These are phyloP conservation scores for Phytophthora tubulina DNA, from an alignment of 352 stramenopile species.

Conservation along the genomic window DNA sequence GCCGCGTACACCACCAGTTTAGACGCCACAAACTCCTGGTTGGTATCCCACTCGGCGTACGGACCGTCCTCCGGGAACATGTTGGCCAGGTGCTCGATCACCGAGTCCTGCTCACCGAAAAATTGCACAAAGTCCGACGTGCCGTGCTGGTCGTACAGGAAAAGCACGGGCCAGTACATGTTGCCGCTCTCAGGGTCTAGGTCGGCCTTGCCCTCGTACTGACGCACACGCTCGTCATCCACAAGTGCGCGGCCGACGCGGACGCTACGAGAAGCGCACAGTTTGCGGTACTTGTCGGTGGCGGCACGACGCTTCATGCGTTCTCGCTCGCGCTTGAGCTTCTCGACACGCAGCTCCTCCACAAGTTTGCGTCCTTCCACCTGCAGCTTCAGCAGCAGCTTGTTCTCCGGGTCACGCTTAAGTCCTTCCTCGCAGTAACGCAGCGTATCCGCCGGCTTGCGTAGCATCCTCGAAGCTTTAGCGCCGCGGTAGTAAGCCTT, in stretches of 20 bases:
- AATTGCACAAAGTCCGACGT: conserved; percentile 87
- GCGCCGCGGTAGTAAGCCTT: conserved; percentile 89
- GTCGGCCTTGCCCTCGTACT: conserved; percentile 87
- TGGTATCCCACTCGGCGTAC: conserved; percentile 83
- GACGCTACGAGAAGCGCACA: conserved; percentile 71
- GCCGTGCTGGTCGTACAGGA: conserved; percentile 88
- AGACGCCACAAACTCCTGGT: conserved; percentile 79
- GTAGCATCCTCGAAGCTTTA: conserved; percentile 84
- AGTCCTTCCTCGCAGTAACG: conserved; percentile 85
- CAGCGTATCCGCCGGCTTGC: conserved; percentile 81
- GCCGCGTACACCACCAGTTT: conserved; percentile 80
- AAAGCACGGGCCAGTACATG: conserved; percentile 87
- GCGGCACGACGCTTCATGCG: conserved; percentile 71
- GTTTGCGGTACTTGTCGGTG: conserved; percentile 83
- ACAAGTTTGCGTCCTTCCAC: conserved; percentile 66
- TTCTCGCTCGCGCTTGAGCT: conserved; percentile 72
- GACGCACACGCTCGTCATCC: conserved; percentile 80
- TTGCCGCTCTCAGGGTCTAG: conserved; percentile 65
- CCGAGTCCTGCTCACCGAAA: conserved; percentile 81
- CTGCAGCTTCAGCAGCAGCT: conserved; percentile 76
- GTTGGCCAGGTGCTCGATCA: conserved; percentile 90
- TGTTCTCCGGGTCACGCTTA: conserved; percentile 80
- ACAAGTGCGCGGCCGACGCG: conserved; percentile 80
- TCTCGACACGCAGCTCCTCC: conserved; percentile 71
- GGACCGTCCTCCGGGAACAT: conserved; percentile 91